Base-by-base conservation (phyloP, 768 basidiomycete genomes). In the Suillus subluteus region DNA sequence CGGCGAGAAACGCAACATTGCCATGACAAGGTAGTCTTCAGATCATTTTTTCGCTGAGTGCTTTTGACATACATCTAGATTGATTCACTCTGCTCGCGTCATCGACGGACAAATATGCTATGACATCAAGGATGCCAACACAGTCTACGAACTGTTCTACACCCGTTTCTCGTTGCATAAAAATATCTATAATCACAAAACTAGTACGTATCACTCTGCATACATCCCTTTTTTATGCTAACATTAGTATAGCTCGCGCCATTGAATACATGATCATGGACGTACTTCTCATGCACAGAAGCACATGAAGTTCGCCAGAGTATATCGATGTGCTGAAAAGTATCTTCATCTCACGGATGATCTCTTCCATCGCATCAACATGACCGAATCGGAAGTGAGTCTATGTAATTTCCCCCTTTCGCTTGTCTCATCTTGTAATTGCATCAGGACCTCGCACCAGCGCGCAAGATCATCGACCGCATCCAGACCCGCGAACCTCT, bases 241-340 rank as follows among this genome's bases (percentile, higher is more conserved):
- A 65, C 8, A 9, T 41, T 30, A 30, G 21, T 32, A 43, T 41
- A 91, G 92, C 91, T 4, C 90, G 85, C 69, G 87, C 91, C 0
- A 89, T 94, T 62, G 94, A 94, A 74, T 86, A 89, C 71, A 95
- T 95, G 94, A 80, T 95, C n/a, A 82, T 92, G 16, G 93, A 95
- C 69, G 91, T 84, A 0, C 82, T 95, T n/a, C 77, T 89, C 0
- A 78, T 79, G 94, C 94, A 0, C 91, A 95, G 44, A 84, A 87
- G 0, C 65, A 83, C 66, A 74, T 94, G 73, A 81, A 87, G 54
- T 84, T 95, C 58, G 87, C 90, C n/a, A 0, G 74, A 82, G 1
- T 78, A 79, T 6, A 82, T 94, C 18, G 74, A 82, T 35, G 74
- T 91, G 21, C 88, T 0, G 79, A 85, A 63, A 79, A 82, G 63